Evolutionary conservation across 495 filamentous ascomycete genomes (phyloP).

Genomic region (Platismatia glauca): DNA sequence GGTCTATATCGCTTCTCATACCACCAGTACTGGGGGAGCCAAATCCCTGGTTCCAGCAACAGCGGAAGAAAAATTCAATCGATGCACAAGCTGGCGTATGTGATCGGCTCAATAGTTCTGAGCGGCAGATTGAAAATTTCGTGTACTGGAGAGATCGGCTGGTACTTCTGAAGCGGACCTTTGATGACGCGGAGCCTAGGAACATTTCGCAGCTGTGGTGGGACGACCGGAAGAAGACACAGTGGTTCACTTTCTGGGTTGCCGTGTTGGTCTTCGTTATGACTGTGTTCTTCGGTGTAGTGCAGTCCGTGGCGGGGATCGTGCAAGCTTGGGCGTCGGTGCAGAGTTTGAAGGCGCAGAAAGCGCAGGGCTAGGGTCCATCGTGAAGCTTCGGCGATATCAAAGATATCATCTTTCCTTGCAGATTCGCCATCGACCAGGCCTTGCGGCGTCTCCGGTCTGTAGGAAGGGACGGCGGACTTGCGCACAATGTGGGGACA

Average conservation of each 20-base stretch:
- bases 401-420: not conserved
- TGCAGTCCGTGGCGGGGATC: conserved; percentile 40
- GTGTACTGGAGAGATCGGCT: conserved; percentile 44
- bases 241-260: conserved; percentile 51
- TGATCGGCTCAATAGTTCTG: conserved; percentile 26
- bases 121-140: conserved; percentile 38
- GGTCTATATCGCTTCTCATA: conserved; percentile 39
- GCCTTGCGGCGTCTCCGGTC: not conserved
- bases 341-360: conserved; percentile 15
- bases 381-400: not conserved
- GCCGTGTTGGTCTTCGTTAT: conserved; percentile 39
- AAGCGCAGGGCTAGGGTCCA: not conserved
- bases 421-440: not conserved
- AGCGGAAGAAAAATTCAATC: conserved; percentile 20
- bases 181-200: conserved; percentile 41
- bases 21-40: conserved; percentile 29
- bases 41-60: conserved; percentile 27
- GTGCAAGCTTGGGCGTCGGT: conserved; percentile 35
- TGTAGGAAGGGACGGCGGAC: not conserved
- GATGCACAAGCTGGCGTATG: conserved; percentile 25
- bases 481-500: not conserved
- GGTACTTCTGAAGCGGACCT: conserved; percentile 42
- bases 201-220: conserved; percentile 43
- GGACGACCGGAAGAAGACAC: conserved; percentile 40
- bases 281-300: conserved; percentile 43